These are phyloP conservation scores for Sclerotinia minor DNA, from an alignment of 2,329 filamentous ascomycete species.

Conservation along the genomic window DNA sequence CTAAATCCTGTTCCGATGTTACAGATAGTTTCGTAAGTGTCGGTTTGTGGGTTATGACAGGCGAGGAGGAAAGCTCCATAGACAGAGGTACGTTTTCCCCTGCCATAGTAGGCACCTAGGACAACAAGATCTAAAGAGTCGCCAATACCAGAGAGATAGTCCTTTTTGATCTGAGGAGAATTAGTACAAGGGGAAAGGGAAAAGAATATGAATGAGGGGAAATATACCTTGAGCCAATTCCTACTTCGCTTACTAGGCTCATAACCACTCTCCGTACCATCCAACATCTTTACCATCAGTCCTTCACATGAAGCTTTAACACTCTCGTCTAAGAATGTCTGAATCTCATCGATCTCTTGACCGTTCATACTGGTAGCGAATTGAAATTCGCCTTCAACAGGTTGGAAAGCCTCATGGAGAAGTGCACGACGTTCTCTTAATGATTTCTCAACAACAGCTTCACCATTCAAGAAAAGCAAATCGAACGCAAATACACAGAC, in stretches of 20 bases:
- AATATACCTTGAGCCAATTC: constrained; percentile 89
- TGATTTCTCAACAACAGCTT: constrained; percentile 82
- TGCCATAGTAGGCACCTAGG: constrained; percentile 88
- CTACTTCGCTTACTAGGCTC: constrained; percentile 94
- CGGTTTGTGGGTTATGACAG: constrained; percentile 79
- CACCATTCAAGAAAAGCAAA: constrained; percentile 87
- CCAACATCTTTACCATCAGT: constrained; percentile 99
- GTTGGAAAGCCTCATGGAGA: constrained; percentile 69
- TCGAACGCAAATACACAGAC: constrained; percentile 98
- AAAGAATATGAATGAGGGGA: not conserved
- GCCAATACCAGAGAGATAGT: constrained; percentile 90
- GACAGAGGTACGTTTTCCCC: constrained; percentile 91
- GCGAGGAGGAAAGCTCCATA: constrained; percentile 96
- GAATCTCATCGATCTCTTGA: constrained; percentile 89
- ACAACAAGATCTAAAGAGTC: constrained; percentile 97
- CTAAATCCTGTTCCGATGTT: constrained; percentile 98
- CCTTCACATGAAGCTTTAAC: constrained; percentile 96
- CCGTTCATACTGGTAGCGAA: constrained; percentile 87
- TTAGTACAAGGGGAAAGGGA: constrained; percentile 13
- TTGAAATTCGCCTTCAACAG: constrained; percentile 84
- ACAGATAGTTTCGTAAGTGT: constrained; percentile 92
- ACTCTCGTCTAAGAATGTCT: constrained; percentile 86
- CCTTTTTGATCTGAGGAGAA: constrained; percentile 82
- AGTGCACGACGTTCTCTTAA: constrained; percentile 80
- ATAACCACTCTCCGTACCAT: constrained; percentile 88